Evolutionary conservation across 331 rosid species (phyloP).

Genomic region (Malus hybrid): DNA sequence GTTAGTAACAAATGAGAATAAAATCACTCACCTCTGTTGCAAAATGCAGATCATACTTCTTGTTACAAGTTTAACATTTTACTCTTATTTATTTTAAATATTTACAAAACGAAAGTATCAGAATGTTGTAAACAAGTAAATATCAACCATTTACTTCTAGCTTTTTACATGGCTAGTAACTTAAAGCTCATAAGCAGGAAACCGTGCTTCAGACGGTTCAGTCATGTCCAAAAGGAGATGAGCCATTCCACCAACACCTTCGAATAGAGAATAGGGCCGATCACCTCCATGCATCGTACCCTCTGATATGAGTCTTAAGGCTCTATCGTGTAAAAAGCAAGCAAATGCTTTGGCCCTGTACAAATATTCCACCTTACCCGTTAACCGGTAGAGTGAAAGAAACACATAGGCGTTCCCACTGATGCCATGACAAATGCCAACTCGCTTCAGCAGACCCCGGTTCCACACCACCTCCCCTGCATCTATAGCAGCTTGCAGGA

Average conservation of each 20-base stretch:
- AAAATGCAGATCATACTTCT: background rate
- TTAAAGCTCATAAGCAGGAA: slow-evolving; percentile 67
- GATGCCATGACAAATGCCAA: slow-evolving; percentile 78
- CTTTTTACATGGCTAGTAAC: too few species aligned
- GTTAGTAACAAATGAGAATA: slow-evolving; percentile 13
- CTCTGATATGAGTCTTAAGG: slow-evolving; percentile 39
- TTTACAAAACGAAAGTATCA: background rate
- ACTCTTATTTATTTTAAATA: background rate
- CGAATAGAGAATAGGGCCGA: slow-evolving; percentile 60
- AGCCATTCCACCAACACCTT: slow-evolving; percentile 85
- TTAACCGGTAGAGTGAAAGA: slow-evolving; percentile 67
- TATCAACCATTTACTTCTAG: background rate
- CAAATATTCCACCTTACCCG: slow-evolving; percentile 44
- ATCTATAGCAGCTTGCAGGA: slow-evolving; percentile 62
- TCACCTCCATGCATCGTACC: slow-evolving; percentile 84
- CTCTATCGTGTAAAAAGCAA: slow-evolving; percentile 63
- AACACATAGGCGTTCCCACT: slow-evolving; percentile 78
- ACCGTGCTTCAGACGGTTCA: slow-evolving; percentile 58
- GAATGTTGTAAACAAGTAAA: background rate
- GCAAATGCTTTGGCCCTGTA: slow-evolving; percentile 77
- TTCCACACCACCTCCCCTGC: slow-evolving; percentile 80
- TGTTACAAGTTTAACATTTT: background rate
- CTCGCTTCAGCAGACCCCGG: slow-evolving; percentile 70
- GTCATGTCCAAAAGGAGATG: slow-evolving; percentile 53
- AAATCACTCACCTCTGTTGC: slow-evolving; percentile 8